Conservation (phyloP, 2,329 filamentous ascomycete genomes). For the Exophiala xenobiotica region DNA sequence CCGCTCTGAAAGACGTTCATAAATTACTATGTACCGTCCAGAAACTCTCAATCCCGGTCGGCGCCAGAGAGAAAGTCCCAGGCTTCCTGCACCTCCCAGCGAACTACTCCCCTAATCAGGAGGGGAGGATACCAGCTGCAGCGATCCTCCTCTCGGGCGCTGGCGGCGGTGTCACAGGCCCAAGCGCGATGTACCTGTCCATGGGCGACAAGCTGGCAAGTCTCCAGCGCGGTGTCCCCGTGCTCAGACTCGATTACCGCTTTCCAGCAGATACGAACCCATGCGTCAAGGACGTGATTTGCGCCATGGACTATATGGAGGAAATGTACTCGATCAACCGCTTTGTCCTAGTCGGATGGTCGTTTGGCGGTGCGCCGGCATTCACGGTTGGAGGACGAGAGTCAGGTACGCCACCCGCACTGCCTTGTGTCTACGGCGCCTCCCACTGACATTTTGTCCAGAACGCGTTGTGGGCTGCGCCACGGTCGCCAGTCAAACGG, state of each 20-base stretch:
- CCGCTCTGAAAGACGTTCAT: slow-evolving; percentile 3
- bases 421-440: neutral
- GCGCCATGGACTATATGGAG: slow-evolving; percentile 40
- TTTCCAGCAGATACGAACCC: slow-evolving; percentile 37
- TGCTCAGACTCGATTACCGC: slow-evolving; percentile 45
- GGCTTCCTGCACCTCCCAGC: slow-evolving; percentile 38
- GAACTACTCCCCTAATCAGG: slow-evolving; percentile 26
- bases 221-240: slow-evolving; percentile 39
- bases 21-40: slow-evolving; percentile 13
- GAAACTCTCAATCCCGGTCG: slow-evolving; percentile 14
- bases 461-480: slow-evolving; percentile 39
- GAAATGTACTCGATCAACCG: slow-evolving; percentile 33
- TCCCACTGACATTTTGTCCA: neutral
- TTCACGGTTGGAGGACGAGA: slow-evolving; percentile 24
- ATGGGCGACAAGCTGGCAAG: slow-evolving; percentile 44
- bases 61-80: slow-evolving; percentile 27
- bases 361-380: slow-evolving; percentile 44
- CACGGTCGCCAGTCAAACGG: slow-evolving; percentile 43
- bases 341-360: slow-evolving; percentile 47
- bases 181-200: slow-evolving; percentile 42
- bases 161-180: slow-evolving; percentile 42
- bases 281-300: slow-evolving; percentile 40
- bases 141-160: slow-evolving; percentile 37
- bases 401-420: slow-evolving; percentile 1
- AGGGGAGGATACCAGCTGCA: slow-evolving; percentile 22